Percentiles rank a stretch among this genome's conserved stretches.
Evolutionary conservation across 2,329 filamentous ascomycete genomes (phyloP).

Genomic region (Epichloe uncinata): DNA sequence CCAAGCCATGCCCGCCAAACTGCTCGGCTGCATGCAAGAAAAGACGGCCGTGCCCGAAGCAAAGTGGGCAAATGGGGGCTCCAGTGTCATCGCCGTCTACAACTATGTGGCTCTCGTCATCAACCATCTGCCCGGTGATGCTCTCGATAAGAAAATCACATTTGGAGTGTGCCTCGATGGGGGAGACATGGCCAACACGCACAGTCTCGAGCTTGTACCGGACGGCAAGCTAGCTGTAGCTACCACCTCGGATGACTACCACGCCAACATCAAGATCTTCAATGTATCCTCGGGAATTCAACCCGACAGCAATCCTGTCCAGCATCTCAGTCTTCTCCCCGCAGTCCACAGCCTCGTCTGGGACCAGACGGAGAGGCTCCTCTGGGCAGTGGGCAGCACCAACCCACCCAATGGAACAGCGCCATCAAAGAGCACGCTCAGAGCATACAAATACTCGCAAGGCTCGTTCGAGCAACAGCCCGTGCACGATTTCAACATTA

Average conservation of each 20-base stretch:
- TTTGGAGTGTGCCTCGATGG: constrained; percentile 2
- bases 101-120: neutral
- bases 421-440: neutral
- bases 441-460: neutral
- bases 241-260: neutral
- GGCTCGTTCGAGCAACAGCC: neutral
- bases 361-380: neutral
- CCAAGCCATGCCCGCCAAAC: neutral
- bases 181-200: neutral
- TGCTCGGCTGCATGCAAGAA: neutral
- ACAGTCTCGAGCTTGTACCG: neutral
- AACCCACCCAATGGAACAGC: neutral
- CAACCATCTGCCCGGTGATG: neutral
- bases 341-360: constrained; percentile 1
- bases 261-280: constrained; percentile 2
- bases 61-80: constrained; percentile 1
- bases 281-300: neutral
- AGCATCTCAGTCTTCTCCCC: neutral
- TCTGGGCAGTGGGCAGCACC: constrained; percentile 1
- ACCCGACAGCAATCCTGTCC: neutral
- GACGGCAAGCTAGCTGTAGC: constrained; percentile 1
- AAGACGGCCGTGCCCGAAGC: neutral
- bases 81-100: neutral
- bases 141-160: neutral
- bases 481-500: neutral